Base-by-base conservation (phyloP, 164 flowering plant species). In the Piper betle region DNA sequence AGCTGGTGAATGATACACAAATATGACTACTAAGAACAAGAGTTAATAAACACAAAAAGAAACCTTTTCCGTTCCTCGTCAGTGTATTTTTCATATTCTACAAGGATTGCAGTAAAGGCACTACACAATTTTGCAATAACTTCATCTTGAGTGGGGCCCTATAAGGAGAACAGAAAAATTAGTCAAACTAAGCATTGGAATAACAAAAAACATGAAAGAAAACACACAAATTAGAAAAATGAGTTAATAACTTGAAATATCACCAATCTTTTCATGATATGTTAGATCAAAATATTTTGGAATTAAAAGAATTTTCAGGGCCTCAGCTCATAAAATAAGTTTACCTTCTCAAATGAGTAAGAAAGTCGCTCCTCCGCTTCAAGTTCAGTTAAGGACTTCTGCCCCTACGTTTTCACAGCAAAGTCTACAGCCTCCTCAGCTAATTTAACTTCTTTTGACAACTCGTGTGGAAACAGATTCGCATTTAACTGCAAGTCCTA, bases 361-460 rank as follows among this genome's bases (percentile, higher is more conserved):
- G 99, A 93, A 20, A 93, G 77, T 58, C 94, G 77, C 66, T 93
- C 99, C 74, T 90, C 99, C 15, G 92, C 97, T 75, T 93, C 99
- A 71, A 93, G 96, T 71, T 90, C 99, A 69, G 83, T 80, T 65
- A 90, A 73, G 20, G 89, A 85, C 74, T 77, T 84, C 73, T 78
- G 75, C 18, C 99, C 99, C 99, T 97, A 93, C 17, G 83, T 71
- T 74, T 82, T 75, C 19, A 77, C 82, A 74, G 97, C 94, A 62
- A 81, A 76, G 53, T 82, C 73, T 46, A 90, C 99, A 70, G 97
- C 96, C 69, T 84, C 96, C 73, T 86, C 97, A 60, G 94, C 87
- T 70, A 82, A 73, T 61, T 76, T 69, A 46, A 72, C 48, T 66
- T 76, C 90, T 71, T 78, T 78, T n/a, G 94, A 86, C 52, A 93